Conservation (phyloP, 305 asterid species). For the Fraxinus ornus region DNA sequence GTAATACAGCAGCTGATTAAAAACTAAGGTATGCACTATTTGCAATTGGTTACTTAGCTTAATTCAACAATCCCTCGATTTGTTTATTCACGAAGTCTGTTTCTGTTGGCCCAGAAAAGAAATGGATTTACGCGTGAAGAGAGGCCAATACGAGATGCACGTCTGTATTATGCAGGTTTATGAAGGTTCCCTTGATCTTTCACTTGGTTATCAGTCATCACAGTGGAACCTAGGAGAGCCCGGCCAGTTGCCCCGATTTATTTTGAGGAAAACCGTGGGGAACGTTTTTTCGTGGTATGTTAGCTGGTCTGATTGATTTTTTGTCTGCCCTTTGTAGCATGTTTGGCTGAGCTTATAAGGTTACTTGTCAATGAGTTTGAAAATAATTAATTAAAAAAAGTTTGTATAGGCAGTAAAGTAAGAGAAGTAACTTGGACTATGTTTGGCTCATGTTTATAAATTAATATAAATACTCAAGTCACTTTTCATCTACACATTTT, state of each 20-base stretch:
- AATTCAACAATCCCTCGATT: slow-evolving; percentile 24
- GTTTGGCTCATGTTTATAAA: background rate
- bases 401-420: background rate
- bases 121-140: background rate
- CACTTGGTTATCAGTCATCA: slow-evolving; percentile 19
- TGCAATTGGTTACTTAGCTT: slow-evolving; percentile 23
- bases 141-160: slow-evolving; percentile 28
- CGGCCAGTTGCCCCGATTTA: slow-evolving; percentile 33
- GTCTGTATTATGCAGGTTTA: slow-evolving; percentile 26
- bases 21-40: slow-evolving; percentile 29
- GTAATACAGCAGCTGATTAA: slow-evolving; percentile 20
- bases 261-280: slow-evolving; percentile 38
- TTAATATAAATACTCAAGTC: background rate
- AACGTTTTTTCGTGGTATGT: slow-evolving; percentile 27
- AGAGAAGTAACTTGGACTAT: background rate
- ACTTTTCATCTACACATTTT: background rate
- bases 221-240: slow-evolving; percentile 25
- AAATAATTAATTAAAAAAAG: background rate
- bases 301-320: slow-evolving; percentile 45
- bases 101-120: slow-evolving; percentile 22
- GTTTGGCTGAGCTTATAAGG: background rate
- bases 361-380: background rate
- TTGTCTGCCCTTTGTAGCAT: slow-evolving; percentile 50
- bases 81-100: slow-evolving; percentile 2
- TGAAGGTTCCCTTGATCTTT: slow-evolving; percentile 36